These are phyloP conservation scores for Gnomoniopsis sp. DNA, from an alignment of 2,329 filamentous ascomycete species.

Conservation along the genomic window DNA sequence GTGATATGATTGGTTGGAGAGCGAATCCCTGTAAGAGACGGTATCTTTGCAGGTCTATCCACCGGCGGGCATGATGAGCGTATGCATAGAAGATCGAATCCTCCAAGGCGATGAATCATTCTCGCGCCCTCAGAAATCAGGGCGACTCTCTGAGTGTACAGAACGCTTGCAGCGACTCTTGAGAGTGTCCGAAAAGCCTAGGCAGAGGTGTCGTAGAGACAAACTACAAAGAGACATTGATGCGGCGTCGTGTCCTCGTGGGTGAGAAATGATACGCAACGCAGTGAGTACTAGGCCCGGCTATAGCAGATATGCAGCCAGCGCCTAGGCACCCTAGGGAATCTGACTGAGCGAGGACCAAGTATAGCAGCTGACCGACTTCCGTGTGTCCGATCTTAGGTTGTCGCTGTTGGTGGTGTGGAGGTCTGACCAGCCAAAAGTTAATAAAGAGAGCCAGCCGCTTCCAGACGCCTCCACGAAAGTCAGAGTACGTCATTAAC, in stretches of 20 bases:
- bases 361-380: not conserved
- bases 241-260: not conserved
- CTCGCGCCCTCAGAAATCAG: not conserved
- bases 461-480: no score
- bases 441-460: not conserved
- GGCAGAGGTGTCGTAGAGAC: not conserved
- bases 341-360: not conserved
- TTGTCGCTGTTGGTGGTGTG: not conserved
- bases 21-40: not conserved
- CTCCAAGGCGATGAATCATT: not conserved
- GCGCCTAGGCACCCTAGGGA: not conserved
- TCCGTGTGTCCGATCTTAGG: not conserved
- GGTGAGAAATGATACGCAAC: not conserved
- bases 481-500: no score
- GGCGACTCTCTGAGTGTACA: not conserved
- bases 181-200: not conserved
- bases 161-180: not conserved
- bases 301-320: not conserved
- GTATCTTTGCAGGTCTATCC: not conserved
- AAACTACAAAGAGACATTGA: no score
- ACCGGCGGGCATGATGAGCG: slow-evolving; percentile 6
- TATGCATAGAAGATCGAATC: not conserved
- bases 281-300: not conserved
- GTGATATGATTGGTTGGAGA: slow-evolving; percentile 1
- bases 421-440: not conserved